phyloP scores from a whole-genome alignment of 441 rosid species.

The Erodium texanum region DNA sequence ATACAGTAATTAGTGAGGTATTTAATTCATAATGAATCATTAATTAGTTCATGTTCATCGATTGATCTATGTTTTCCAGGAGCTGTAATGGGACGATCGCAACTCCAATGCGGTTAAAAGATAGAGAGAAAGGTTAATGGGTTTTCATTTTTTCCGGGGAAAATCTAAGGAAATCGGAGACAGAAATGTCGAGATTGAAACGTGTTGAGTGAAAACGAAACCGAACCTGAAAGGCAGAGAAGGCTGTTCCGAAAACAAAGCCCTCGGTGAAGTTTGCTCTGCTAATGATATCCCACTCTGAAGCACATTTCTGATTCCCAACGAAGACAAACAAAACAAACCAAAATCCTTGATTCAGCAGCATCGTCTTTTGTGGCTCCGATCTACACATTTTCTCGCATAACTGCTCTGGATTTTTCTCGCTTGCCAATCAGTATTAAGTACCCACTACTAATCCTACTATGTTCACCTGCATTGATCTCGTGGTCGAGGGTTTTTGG shows the following conservation, averaged over 20 bases:
- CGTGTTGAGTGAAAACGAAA: not conserved
- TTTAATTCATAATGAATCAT: no score
- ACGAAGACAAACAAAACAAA: not conserved
- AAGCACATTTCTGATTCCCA: not conserved
- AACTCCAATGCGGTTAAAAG: no score
- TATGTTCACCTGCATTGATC: not conserved
- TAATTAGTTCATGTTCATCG: no score
- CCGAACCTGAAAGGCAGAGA: not conserved
- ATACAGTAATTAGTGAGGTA: no score
- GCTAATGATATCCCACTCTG: not conserved
- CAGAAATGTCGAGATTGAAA: not conserved
- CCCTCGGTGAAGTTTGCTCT: not conserved
- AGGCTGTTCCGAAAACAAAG: not conserved
- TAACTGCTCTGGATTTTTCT: not conserved
- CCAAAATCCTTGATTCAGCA: not conserved
- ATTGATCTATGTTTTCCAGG: no score
- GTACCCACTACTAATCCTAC: not conserved
- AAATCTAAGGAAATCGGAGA: not conserved
- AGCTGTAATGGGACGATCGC: no score
- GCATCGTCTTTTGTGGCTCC: not conserved
- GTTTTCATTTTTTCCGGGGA: not conserved
- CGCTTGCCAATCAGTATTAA: not conserved
- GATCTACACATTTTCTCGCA: not conserved
- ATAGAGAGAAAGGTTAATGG: not conserved
- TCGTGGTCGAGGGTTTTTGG: not conserved